Conservation (phyloP, 345 rosid genomes). For the Brassica cretica region DNA sequence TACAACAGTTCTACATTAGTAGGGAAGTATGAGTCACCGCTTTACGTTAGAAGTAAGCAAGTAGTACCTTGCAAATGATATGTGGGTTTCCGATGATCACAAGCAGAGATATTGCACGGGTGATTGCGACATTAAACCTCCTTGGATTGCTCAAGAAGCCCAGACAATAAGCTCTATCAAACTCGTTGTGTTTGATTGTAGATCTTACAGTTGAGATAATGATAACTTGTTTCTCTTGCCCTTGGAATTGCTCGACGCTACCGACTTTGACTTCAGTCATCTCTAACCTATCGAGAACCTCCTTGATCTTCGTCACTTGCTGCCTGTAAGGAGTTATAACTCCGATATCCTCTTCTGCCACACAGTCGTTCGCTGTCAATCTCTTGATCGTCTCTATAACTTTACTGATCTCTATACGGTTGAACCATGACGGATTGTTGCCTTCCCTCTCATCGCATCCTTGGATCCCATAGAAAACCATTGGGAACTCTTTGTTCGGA, state of each 20-base stretch:
- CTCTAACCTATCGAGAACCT: conserved; percentile 61
- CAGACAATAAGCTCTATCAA: conserved; percentile 62
- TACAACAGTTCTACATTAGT: not conserved
- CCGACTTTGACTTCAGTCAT: conserved; percentile 77
- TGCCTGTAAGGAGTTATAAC: conserved; percentile 91
- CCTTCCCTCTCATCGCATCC: conserved; percentile 99
- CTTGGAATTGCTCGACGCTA: conserved; percentile 96
- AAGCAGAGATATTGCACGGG: conserved; percentile 78
- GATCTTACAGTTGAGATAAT: conserved; percentile 88
- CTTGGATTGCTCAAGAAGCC: conserved; percentile 87
- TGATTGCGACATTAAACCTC: conserved; percentile 88
- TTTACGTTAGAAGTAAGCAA: conserved; percentile 2
- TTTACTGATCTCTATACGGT: conserved; percentile 86
- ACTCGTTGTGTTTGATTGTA: conserved; percentile 74
- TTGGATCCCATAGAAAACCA: conserved; percentile 84
- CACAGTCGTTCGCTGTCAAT: conserved; percentile 47
- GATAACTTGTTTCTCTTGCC: conserved; percentile 82
- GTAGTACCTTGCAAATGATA: conserved; percentile 68
- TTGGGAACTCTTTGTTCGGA: conserved; percentile 73
- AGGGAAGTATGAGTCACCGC: not conserved
- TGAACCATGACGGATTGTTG: conserved; percentile 92
- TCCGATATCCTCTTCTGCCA: conserved; percentile 69
- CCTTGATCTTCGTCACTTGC: conserved; percentile 79
- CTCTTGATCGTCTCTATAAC: conserved; percentile 65
- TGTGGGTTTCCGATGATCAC: conserved; percentile 83